phyloP scores from a whole-genome alignment of 1,284 basidiomycete genomes.

The Tilletia walkeri region DNA sequence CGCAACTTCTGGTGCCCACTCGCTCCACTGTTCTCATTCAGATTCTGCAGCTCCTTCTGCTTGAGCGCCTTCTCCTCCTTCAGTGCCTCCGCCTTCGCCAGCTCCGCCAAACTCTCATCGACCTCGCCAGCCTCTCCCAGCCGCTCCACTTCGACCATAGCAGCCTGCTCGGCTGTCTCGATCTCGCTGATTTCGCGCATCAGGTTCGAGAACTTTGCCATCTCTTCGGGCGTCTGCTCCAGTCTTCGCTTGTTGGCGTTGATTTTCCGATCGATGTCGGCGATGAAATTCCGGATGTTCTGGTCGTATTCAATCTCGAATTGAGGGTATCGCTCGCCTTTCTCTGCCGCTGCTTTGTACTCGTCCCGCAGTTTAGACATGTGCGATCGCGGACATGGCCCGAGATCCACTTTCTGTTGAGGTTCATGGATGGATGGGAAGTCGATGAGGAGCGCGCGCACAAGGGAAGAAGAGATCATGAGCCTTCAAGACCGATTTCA shows the following conservation, averaged over 20 bases:
- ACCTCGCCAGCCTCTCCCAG: conserved; percentile 97
- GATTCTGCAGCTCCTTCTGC: conserved; percentile 90
- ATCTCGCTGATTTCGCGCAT: conserved; percentile 99
- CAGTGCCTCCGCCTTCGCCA: conserved; percentile 93
- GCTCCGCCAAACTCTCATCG: conserved; percentile 95
- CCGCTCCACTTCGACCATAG: conserved; percentile 94
- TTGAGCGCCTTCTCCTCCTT: conserved; percentile 95
- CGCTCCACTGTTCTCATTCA: conserved; percentile 96
- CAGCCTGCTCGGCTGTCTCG: conserved; percentile 94
- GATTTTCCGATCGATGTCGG: conserved; percentile 96
- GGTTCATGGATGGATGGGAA: neutral
- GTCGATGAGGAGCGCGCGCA: too few species aligned
- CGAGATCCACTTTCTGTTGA: conserved; percentile 95
- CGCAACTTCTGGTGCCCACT: conserved; percentile 98
- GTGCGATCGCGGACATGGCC: conserved; percentile 94
- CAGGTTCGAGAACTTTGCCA: conserved; percentile 94
- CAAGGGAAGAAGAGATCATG: too few species aligned
- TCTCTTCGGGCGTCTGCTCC: conserved; percentile 99
- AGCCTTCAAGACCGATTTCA: neutral
- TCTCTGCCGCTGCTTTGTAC: conserved; percentile 74
- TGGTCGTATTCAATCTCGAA: conserved; percentile 69
- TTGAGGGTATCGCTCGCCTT: conserved; percentile 58
- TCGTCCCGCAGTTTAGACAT: conserved; percentile 90
- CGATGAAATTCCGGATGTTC: conserved; percentile 91
- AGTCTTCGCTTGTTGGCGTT: conserved; percentile 85